Base-by-base conservation (phyloP, 208 protist species). In the Trypanosoma melophagium region DNA sequence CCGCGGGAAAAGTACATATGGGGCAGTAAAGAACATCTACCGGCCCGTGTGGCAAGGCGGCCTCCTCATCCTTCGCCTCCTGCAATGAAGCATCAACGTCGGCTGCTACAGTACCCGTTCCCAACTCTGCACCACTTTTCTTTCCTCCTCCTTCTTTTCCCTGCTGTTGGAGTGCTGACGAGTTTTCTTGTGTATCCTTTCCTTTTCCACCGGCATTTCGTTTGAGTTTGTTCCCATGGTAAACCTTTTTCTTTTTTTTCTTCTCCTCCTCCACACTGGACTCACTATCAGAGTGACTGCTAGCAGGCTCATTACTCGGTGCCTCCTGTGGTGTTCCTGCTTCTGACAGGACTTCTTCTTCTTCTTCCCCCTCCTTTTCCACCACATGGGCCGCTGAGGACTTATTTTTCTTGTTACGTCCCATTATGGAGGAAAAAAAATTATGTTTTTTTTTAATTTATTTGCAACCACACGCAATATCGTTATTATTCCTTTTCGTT, bases 11-110 rank as follows among this genome's bases (percentile, higher is more conserved):
- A 40, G 83, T 96, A 76, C 93, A 97, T 24, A 89, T 83, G 17
- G 93, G 90, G 73, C 93, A 97, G 80, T 97, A 97, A 19, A 92
- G 75, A 45, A 97, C 90, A 56, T 89, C 61, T 22, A 96, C 79
- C 10, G 90, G 79, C 16, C 64, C 62, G 53, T 81, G 58, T 1
- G 78, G 75, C 35, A 77, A 80, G 40, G 83, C 67, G 7, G 62
- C 40, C 14, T 79, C 45, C 17, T 69, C 71, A 16, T 82, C 79
- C 19, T 69, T 77, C 12, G 41, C 4, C 21, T 41, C 59, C 14
- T 47, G n/a, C 16, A 62, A 9, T 65, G 35, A 17, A 9, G n/a
- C 50, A n/a, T 52, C 44, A 3, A 56, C 64, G 2, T 77, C 61
- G 1, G 5, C 28, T 35, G 28, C 1, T 35, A 7, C 28, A 35